These are phyloP conservation scores for Salix suchowensis DNA, from an alignment of 345 rosid genomes.

Conservation along the genomic window DNA sequence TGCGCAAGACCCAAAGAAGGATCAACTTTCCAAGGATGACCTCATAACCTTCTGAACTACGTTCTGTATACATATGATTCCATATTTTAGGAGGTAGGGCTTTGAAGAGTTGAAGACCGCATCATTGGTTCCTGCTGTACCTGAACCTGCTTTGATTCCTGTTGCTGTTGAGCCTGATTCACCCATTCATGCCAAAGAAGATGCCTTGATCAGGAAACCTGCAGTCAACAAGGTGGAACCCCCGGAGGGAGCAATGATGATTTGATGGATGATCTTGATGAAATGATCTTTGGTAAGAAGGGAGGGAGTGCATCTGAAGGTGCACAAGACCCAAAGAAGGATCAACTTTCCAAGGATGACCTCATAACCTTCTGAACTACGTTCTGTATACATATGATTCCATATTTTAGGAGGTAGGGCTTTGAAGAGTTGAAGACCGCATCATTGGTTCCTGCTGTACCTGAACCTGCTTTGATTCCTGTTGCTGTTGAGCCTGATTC, in stretches of 20 bases:
- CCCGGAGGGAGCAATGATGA: constrained; percentile 63
- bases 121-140: constrained; percentile 29
- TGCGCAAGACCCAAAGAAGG: constrained; percentile 50
- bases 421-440: too few species aligned
- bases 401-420: background rate
- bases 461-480: constrained; percentile 87
- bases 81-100: constrained; percentile 1
- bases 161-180: constrained; percentile 78
- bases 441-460: constrained; percentile 29
- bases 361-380: constrained; percentile 57
- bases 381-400: background rate
- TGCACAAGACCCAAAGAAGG: constrained; percentile 50
- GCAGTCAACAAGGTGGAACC: constrained; percentile 47
- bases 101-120: constrained; percentile 48
- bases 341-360: constrained; percentile 72
- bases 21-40: constrained; percentile 72
- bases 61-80: background rate
- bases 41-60: constrained; percentile 57
- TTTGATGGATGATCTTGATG: constrained; percentile 97
- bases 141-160: constrained; percentile 87
- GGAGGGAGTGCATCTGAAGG: constrained; percentile 51
- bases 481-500: constrained; percentile 78
- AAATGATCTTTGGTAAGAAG: constrained; percentile 93
- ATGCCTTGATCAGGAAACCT: constrained; percentile 68
- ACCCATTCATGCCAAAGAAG: constrained; percentile 47